Evolutionary conservation across 192 early-diverging fungal species (phyloP).

Genomic region (Oehlia diaphana): DNA sequence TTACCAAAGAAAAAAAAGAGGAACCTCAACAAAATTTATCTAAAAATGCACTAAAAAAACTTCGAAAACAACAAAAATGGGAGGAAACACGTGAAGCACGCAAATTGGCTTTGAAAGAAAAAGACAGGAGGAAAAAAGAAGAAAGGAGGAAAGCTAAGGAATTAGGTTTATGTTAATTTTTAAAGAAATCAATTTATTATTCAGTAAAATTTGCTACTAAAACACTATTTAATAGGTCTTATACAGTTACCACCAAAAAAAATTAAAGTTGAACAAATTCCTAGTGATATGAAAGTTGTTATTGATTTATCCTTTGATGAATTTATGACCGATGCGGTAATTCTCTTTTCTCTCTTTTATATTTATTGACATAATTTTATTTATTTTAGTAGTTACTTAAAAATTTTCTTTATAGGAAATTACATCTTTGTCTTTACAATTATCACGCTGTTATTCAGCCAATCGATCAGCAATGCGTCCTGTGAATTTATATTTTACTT

Average conservation of each 20-base stretch:
- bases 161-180: neutral
- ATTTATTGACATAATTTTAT: neutral
- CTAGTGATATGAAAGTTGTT: slow-evolving; percentile 58
- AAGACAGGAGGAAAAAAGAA: slow-evolving; percentile 16
- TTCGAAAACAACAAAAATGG: slow-evolving; percentile 27
- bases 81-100: slow-evolving; percentile 7
- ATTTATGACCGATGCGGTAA: slow-evolving; percentile 72
- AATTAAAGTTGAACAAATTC: slow-evolving; percentile 49
- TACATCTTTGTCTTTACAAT: slow-evolving; percentile 68
- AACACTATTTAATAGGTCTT: slow-evolving; percentile 24
- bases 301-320: slow-evolving; percentile 83
- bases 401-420: slow-evolving; percentile 52
- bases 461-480: slow-evolving; percentile 58
- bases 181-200: neutral
- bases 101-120: slow-evolving; percentile 17
- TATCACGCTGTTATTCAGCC: slow-evolving; percentile 70
- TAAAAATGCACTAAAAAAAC: slow-evolving; percentile 12
- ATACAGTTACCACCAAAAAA: slow-evolving; percentile 42
- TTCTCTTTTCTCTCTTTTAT: neutral
- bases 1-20: neutral
- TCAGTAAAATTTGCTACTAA: neutral
- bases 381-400: neutral
- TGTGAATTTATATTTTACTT: slow-evolving; percentile 62
- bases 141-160: neutral
- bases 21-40: neutral